A percentile compares a stretch with the other conserved stretches of the same genome.
Conservation (phyloP, 345 rosid species). For the Syzygium jambos region DNA sequence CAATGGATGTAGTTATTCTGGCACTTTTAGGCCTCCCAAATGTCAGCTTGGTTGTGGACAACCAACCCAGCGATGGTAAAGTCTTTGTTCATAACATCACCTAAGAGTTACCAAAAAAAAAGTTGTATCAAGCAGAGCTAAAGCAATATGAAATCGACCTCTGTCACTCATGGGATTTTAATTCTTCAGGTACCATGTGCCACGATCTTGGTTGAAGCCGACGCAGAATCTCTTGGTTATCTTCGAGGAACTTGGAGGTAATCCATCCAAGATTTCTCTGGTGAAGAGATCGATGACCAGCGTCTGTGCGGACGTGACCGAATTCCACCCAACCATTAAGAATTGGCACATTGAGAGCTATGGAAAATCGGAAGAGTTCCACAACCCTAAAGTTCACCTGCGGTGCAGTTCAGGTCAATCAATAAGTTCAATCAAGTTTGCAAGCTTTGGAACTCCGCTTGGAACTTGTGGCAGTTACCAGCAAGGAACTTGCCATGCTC, state of each 20-base stretch:
- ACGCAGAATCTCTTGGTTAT: slow-evolving; percentile 73
- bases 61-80: slow-evolving; percentile 84
- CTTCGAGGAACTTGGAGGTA: slow-evolving; percentile 97
- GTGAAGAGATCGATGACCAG: slow-evolving; percentile 73
- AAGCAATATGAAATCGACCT: not conserved
- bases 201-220: slow-evolving; percentile 87
- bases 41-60: slow-evolving; percentile 89
- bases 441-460: slow-evolving; percentile 96
- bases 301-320: slow-evolving; percentile 86
- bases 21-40: slow-evolving; percentile 71
- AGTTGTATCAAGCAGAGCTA: not conserved
- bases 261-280: slow-evolving; percentile 66
- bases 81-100: not conserved
- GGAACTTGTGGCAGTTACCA: slow-evolving; percentile 95
- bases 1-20: slow-evolving; percentile 67
- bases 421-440: slow-evolving; percentile 79
- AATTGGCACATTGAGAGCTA: slow-evolving; percentile 99
- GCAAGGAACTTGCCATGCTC: slow-evolving; percentile 92
- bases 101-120: not conserved
- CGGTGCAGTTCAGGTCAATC: slow-evolving; percentile 71
- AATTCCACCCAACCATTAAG: slow-evolving; percentile 87
- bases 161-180: not conserved
- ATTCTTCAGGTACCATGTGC: slow-evolving; percentile 75
- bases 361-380: slow-evolving; percentile 79
- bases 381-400: slow-evolving; percentile 83